Evolutionary conservation across 208 protist species (phyloP), one percentile per base, ranked within the genome.

Genomic region (Herpetomonas tarakana): DNA sequence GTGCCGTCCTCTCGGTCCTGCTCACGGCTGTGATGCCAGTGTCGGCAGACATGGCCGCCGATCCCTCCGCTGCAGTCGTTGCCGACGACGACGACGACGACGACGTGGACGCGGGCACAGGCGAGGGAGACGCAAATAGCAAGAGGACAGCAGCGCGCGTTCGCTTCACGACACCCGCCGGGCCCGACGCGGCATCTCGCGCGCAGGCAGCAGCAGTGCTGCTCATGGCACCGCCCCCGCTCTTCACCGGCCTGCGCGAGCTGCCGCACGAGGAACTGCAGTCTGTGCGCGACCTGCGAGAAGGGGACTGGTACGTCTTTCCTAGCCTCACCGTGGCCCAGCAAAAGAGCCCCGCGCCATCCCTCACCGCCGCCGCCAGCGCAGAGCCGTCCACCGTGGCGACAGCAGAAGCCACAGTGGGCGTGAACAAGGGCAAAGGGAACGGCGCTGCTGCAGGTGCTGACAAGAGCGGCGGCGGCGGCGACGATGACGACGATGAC

Each of bases 221-320:
- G 4, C 68, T 71, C 22, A 71, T 39, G 14, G 24, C 62, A n/a
- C 81, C 69, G 0, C 78, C 83, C 45, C 60, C 76, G 22, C 72
- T 95, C 29, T 95, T 76, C 61, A 53, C 83, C 35, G 89, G 76
- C 30, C 59, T 83, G 19, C 74, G 81, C 45, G 86, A 92, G 52
- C 53, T 95, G 21, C 65, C 77, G 11, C 47, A 60, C 0, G 68
- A 66, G 6, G 81, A 88, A 58, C 75, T 90, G 27, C 47, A 76
- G 26, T 61, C 71, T 63, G 51, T 86, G 26, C 66, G 62, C 31
- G 21, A 59, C 25, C 56, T 93, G 47, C 50, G 67, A 18, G 69
- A 73, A 9, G 74, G 69, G 44, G 73, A 79, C 25, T 90, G 85
- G 83, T 91, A 87, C 60, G 76, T 93, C 68, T 74, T 95, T 45